Percentiles rank a stretch among this genome's conserved stretches.
These are phyloP conservation scores for Heritiera littoralis DNA, from an alignment of 345 rosid species.

Conservation along the genomic window DNA sequence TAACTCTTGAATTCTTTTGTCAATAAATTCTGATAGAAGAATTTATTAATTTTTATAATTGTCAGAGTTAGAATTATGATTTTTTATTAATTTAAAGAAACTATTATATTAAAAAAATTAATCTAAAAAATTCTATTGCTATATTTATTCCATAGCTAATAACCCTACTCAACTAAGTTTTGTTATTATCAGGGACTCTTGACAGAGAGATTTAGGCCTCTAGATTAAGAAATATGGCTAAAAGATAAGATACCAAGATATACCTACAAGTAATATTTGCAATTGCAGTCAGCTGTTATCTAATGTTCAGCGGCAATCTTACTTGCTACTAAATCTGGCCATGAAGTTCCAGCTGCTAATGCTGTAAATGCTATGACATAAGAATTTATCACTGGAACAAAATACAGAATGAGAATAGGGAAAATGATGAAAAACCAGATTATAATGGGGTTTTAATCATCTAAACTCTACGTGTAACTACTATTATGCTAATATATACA, in stretches of 20 bases:
- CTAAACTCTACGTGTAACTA: too few species aligned
- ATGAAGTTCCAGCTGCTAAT: constrained; percentile 84
- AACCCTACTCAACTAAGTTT: background rate
- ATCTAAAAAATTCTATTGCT: too few species aligned
- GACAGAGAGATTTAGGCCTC: background rate
- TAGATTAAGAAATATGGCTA: background rate
- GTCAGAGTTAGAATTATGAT: too few species aligned
- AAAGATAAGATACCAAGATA: background rate
- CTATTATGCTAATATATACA: too few species aligned
- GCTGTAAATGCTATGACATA: constrained; percentile 97
- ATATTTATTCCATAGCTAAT: too few species aligned
- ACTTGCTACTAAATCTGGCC: constrained; percentile 98
- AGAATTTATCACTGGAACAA: constrained; percentile 71
- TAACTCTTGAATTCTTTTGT: constrained; percentile 58
- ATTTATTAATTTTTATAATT: too few species aligned
- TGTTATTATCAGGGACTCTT: background rate
- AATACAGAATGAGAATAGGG: background rate
- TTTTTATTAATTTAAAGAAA: too few species aligned
- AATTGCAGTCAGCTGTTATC: constrained; percentile 88
- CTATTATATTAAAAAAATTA: too few species aligned
- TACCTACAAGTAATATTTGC: constrained; percentile 88
- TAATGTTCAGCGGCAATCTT: constrained; percentile 95
- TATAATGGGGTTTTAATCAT: too few species aligned
- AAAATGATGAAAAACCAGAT: too few species aligned
- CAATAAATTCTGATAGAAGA: too few species aligned